Base-by-base conservation (phyloP, 2,329 filamentous ascomycete genomes). In the Hymenoscyphus fraxineus region DNA sequence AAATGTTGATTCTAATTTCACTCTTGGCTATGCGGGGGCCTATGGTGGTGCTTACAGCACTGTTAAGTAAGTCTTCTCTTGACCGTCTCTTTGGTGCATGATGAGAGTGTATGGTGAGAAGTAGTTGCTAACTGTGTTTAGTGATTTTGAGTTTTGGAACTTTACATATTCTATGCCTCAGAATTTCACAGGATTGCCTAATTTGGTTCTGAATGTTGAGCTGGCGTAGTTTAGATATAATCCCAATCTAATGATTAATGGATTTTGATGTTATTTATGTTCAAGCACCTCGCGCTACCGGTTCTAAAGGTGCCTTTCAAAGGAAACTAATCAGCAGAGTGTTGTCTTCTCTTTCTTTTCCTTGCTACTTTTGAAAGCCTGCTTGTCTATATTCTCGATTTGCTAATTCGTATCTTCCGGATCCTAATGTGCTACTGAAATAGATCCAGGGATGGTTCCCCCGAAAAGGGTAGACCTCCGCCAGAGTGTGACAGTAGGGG, bases 101-200 rank as follows among this genome's bases (percentile, higher is more conserved):
- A 10, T n/a, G 44, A 10, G 41, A 47, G 15, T 19, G n/a, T 27
- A 4, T 22, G 44, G 15, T 27, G 19, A 6, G 10, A 54, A 27
- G 4, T 54, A 27, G 47, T 19, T 54, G 10, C 47, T 54, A 54
- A 54, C 19, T 2, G 3, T 22, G 10, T 22, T 54, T 22, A 58
- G 56, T 59, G 78, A 80, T 59, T 81, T 81, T 65, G 80, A 82
- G 67, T 77, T 78, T 62, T 82, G 80, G 79, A 80, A 80, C 65
- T 77, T 81, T 32, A 80, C 78, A 0, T 81, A 78, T 59, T 69
- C 70, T 0, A 78, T 81, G 78, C 78, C 78, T 2, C 31, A 59
- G 1, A 72, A 68, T 19, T 74, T 71, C 38, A 68, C 63, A 4
- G 74, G 70, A 0, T 59, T 66, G 4, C 73, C 72, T 2, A 66